Percentiles rank a stretch among this genome's conserved stretches.
Conservation (phyloP, 129 eudicot species). For the Deinandra increscens region DNA sequence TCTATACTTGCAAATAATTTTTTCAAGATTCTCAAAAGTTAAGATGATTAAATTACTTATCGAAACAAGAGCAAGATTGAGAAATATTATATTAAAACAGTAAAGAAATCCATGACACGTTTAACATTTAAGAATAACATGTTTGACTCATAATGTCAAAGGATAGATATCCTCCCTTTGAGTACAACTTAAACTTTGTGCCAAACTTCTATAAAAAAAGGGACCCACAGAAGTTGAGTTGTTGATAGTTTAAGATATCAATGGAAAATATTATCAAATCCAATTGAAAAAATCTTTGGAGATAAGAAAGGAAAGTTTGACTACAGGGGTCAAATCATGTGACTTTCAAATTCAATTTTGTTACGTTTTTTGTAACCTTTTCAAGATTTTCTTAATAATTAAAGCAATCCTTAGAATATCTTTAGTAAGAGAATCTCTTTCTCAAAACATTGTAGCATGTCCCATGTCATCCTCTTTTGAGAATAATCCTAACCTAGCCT, state of each 20-base stretch:
- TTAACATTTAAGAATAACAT: not conserved
- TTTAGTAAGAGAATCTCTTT: not conserved
- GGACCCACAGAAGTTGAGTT: not conserved
- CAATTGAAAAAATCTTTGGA: not conserved
- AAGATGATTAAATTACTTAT: not conserved
- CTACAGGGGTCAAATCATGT: constrained; percentile 3
- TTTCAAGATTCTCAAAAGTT: not conserved
- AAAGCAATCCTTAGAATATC: not conserved
- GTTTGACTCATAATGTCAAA: constrained; percentile 19
- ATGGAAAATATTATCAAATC: not conserved
- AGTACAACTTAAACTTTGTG: not conserved
- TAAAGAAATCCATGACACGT: not conserved
- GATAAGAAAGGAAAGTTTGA: constrained; percentile 16
- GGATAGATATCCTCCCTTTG: not conserved
- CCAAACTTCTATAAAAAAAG: constrained; percentile 10
- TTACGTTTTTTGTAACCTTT: not conserved
- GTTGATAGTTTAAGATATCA: not conserved
- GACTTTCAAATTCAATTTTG: not conserved
- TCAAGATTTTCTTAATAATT: constrained; percentile 1
- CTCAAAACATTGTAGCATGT: not conserved
- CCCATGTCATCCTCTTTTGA: constrained; percentile 6
- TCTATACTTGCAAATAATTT: constrained; percentile 6
- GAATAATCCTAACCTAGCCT: too few relatives aligned
- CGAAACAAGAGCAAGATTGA: not conserved
- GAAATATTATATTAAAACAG: not conserved